These are phyloP conservation scores for Tribonema minus DNA, from an alignment of 108 stramenopile genomes.

Conservation along the genomic window DNA sequence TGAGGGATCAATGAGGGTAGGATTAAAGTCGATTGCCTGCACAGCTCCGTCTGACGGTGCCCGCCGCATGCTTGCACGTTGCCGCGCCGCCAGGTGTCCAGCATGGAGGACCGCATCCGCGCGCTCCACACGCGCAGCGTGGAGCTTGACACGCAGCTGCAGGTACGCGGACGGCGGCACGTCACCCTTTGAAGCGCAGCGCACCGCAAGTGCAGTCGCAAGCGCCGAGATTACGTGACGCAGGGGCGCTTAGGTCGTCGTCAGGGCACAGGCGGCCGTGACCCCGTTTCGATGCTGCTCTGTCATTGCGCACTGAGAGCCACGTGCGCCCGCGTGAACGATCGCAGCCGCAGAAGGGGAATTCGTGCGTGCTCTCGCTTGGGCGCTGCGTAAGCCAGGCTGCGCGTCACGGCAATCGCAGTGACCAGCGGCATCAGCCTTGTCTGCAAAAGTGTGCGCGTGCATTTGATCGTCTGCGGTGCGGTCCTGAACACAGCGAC, in stretches of 20 bases:
- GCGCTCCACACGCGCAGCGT: slow-evolving; percentile 62
- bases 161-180: background rate
- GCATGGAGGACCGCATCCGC: slow-evolving; percentile 68
- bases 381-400: too few species aligned
- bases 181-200: background rate
- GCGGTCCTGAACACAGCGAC: too few species aligned
- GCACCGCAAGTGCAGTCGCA: background rate
- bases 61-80: background rate
- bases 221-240: background rate
- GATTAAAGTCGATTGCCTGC: background rate
- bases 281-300: background rate
- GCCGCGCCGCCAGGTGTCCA: slow-evolving; percentile 33
- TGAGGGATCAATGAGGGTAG: too few species aligned
- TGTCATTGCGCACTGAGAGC: background rate
- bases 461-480: too few species aligned
- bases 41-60: background rate
- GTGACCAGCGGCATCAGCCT: too few species aligned
- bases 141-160: slow-evolving; percentile 70
- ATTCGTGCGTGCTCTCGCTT: too few species aligned
- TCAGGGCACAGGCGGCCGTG: background rate
- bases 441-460: too few species aligned
- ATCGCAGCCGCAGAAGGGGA: background rate
- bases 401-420: too few species aligned
- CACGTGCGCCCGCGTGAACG: background rate
- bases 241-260: background rate